These are phyloP conservation scores for Hyaloscypha finlandica DNA, from an alignment of 495 filamentous ascomycete species.

Conservation along the genomic window DNA sequence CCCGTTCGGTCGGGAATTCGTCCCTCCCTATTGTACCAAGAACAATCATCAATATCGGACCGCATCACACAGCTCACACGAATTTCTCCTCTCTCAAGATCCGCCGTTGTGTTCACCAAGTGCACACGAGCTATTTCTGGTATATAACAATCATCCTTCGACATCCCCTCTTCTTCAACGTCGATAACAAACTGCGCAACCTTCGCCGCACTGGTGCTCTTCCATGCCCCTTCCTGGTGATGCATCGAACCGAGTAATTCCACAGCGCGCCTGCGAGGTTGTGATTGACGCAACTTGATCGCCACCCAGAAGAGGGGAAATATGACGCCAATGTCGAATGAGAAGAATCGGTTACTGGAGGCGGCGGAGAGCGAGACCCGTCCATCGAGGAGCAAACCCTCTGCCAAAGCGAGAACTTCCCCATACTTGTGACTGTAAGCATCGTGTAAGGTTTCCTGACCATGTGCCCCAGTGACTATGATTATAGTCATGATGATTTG, in stretches of 20 bases:
- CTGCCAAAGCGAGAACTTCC: slow-evolving; percentile 3
- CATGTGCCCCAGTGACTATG: neutral
- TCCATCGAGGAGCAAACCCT: neutral
- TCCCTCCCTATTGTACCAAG: neutral
- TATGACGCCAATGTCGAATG: slow-evolving; percentile 20
- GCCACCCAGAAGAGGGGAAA: slow-evolving; percentile 17
- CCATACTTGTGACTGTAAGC: slow-evolving; percentile 1
- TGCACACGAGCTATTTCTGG: slow-evolving; percentile 10
- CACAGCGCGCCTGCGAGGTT: slow-evolving; percentile 8
- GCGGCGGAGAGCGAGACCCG: neutral
- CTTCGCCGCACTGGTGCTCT: slow-evolving; percentile 17
- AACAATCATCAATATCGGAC: neutral
- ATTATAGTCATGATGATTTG: neutral
- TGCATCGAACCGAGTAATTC: slow-evolving; percentile 26
- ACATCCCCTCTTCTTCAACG: slow-evolving; percentile 12
- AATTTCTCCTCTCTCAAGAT: slow-evolving; percentile 1
- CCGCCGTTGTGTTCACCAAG: neutral
- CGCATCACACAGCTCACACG: neutral
- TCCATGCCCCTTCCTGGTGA: slow-evolving; percentile 48
- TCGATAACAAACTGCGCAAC: slow-evolving; percentile 10
- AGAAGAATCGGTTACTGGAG: slow-evolving; percentile 5
- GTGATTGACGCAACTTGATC: slow-evolving; percentile 10
- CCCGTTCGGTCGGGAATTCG: neutral
- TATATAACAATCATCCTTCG: neutral
- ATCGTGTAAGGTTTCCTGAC: slow-evolving; percentile 2